Evolutionary conservation across 2,329 filamentous ascomycete species (phyloP).

Genomic region (Curvularia hawaiiensis): DNA sequence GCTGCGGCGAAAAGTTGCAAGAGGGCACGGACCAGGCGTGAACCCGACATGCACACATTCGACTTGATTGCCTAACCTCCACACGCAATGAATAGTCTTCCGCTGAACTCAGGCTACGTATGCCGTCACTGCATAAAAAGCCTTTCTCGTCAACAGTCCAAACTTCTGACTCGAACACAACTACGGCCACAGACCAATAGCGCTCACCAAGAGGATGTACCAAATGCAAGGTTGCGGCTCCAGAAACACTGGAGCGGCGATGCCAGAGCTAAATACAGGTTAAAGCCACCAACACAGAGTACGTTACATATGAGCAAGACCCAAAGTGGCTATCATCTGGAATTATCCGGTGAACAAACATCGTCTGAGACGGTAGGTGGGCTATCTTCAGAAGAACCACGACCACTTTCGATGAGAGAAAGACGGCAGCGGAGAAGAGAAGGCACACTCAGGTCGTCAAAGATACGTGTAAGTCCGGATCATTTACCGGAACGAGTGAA

Average conservation of each 20-base stretch:
- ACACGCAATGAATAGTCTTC: constrained; percentile 18
- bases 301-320: constrained; percentile 10
- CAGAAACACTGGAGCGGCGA: constrained; percentile 16
- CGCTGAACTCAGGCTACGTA: constrained; percentile 20
- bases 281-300: neutral
- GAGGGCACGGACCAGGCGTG: constrained; percentile 30
- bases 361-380: neutral
- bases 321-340: neutral
- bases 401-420: constrained; percentile 10
- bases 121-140: constrained; percentile 27
- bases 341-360: constrained; percentile 2
- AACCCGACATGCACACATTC: constrained; percentile 11
- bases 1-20: constrained; percentile 37
- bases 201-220: constrained; percentile 8
- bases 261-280: neutral
- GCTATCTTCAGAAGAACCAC: neutral
- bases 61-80: neutral
- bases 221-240: constrained; percentile 10
- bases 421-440: constrained; percentile 12
- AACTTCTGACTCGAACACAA: constrained; percentile 4
- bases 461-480: neutral
- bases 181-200: constrained; percentile 8
- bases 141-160: constrained; percentile 9
- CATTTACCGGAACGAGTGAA: neutral
- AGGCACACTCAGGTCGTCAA: neutral